Percentiles rank a stretch among this genome's conserved stretches.
Evolutionary conservation across 1,284 basidiomycete species (phyloP).

Genomic region (Boletus holoroseus): DNA sequence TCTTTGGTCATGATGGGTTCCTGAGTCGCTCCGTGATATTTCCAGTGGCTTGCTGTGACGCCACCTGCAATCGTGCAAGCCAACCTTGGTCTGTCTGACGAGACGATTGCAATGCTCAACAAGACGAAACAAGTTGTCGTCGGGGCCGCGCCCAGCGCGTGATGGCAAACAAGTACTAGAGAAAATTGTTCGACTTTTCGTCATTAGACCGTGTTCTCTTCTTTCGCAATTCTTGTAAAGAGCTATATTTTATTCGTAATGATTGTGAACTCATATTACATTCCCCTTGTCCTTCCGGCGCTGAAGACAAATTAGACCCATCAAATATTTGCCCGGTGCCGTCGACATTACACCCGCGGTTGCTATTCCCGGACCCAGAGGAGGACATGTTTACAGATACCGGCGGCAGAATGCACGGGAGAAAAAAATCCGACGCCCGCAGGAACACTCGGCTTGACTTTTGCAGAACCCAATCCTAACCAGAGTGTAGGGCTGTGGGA

Average conservation of each 20-base stretch:
- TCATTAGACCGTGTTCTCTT: not conserved
- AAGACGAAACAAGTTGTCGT: conserved; percentile 33
- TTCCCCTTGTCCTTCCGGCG: no score
- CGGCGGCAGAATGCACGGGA: no score
- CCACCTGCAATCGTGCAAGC: conserved; percentile 48
- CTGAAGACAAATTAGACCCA: no score
- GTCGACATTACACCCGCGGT: no score
- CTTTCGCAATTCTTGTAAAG: not conserved
- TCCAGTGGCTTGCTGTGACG: conserved; percentile 48
- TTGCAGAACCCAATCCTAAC: no score
- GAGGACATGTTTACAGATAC: no score
- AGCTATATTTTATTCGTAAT: not conserved
- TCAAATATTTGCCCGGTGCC: no score
- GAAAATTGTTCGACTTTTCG: not conserved
- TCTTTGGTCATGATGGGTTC: not conserved
- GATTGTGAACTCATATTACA: not conserved
- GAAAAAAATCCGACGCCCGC: no score
- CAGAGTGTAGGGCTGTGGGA: no score
- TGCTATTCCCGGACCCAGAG: no score
- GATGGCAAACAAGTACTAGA: not conserved
- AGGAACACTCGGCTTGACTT: no score
- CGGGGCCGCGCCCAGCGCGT: conserved; percentile 14
- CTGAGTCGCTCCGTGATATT: not conserved
- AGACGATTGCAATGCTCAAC: conserved; percentile 36
- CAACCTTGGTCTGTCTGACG: conserved; percentile 42